These are phyloP conservation scores for Scheffersomyces lignosus DNA, from an alignment of 805 yeast genomes.

Conservation along the genomic window DNA sequence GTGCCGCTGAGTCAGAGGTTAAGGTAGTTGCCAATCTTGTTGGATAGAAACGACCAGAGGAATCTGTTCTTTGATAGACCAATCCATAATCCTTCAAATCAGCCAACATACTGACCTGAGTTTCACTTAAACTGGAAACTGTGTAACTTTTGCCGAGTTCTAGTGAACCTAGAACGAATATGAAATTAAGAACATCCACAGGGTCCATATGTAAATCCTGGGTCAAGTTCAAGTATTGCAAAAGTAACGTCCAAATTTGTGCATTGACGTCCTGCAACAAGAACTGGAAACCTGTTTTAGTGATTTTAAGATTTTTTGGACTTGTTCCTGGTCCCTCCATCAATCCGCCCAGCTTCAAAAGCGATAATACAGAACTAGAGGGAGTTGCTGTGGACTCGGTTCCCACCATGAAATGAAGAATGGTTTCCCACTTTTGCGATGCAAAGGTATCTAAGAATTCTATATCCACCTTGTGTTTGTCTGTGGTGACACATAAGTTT, in stretches of 20 bases:
- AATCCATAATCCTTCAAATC: slow-evolving; percentile 91
- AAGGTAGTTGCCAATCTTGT: slow-evolving; percentile 87
- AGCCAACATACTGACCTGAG: slow-evolving; percentile 83
- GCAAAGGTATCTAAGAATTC: slow-evolving; percentile 78
- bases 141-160: slow-evolving; percentile 89
- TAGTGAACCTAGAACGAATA: slow-evolving; percentile 88
- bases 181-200: slow-evolving; percentile 90
- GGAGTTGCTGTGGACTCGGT: slow-evolving; percentile 72
- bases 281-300: slow-evolving; percentile 93
- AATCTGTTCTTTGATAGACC: slow-evolving; percentile 61
- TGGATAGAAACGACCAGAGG: slow-evolving; percentile 74
- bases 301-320: slow-evolving; percentile 58
- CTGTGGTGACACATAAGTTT: slow-evolving; percentile 56
- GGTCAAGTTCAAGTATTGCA: slow-evolving; percentile 85
- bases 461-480: slow-evolving; percentile 58
- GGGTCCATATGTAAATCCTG: slow-evolving; percentile 89
- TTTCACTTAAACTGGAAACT: slow-evolving; percentile 64
- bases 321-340: slow-evolving; percentile 64
- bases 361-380: slow-evolving; percentile 74
- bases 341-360: slow-evolving; percentile 77
- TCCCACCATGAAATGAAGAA: slow-evolving; percentile 96
- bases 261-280: slow-evolving; percentile 88
- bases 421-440: slow-evolving; percentile 88
- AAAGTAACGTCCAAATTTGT: slow-evolving; percentile 88
- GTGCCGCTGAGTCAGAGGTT: slow-evolving; percentile 77